phyloP scores from a whole-genome alignment of 2,329 filamentous ascomycete genomes.

The Aschersonia sp. region DNA sequence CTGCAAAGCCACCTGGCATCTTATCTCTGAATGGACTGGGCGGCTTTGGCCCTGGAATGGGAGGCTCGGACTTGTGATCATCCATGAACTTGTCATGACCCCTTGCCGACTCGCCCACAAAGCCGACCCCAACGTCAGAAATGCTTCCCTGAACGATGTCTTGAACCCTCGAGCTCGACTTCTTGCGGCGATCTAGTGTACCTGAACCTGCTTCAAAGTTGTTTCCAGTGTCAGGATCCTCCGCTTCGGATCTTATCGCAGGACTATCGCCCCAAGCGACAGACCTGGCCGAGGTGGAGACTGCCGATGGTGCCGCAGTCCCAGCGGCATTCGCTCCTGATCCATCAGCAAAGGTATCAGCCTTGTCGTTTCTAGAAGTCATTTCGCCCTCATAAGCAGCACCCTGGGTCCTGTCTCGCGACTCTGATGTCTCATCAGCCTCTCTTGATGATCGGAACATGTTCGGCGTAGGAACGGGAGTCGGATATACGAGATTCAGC shows the following conservation, averaged over 20 bases:
- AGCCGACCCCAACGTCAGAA: constrained; percentile 3
- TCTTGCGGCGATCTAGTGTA: constrained; percentile 14
- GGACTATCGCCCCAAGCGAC: constrained; percentile 53
- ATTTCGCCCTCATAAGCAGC: constrained; percentile 6
- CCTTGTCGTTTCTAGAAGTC: no score
- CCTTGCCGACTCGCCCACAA: constrained; percentile 8
- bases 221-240: constrained; percentile 35
- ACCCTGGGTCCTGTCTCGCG: neutral
- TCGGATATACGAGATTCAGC: constrained; percentile 47
- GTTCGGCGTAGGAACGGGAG: constrained; percentile 35
- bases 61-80: constrained; percentile 29
- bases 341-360: no score
- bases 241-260: constrained; percentile 48
- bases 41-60: constrained; percentile 43
- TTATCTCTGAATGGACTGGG: constrained; percentile 29
- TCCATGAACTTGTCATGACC: constrained; percentile 16
- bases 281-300: constrained; percentile 31
- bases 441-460: constrained; percentile 4
- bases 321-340: constrained; percentile 19
- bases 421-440: neutral
- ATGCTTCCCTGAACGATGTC: constrained; percentile 35
- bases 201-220: constrained; percentile 12
- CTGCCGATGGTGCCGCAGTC: constrained; percentile 8
- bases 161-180: constrained; percentile 18
- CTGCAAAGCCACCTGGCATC: constrained; percentile 51